A percentile compares a stretch with the other conserved stretches of the same genome.
Evolutionary conservation across 1,284 basidiomycete species (phyloP).

Genomic region (Pascua guehoae): DNA sequence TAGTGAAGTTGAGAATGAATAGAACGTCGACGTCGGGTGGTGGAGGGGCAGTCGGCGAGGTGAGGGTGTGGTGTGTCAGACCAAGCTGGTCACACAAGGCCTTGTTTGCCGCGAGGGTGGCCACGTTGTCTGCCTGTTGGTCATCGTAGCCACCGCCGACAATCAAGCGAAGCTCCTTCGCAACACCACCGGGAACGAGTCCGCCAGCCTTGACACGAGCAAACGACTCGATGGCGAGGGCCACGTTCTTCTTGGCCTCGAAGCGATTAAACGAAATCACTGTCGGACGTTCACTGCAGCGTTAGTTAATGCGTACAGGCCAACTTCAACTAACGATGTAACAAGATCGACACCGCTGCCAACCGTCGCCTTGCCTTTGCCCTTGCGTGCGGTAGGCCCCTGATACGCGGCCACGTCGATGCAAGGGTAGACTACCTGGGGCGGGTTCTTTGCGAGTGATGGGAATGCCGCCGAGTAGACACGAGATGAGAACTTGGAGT

Average conservation of each 20-base stretch:
- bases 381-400: slow-evolving; percentile 24
- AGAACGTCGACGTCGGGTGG: slow-evolving; percentile 60
- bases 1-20: slow-evolving; percentile 82
- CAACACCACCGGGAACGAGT: slow-evolving; percentile 22
- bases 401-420: slow-evolving; percentile 75
- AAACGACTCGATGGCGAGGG: slow-evolving; percentile 77
- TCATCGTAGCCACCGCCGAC: slow-evolving; percentile 77
- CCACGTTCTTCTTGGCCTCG: slow-evolving; percentile 90
- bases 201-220: slow-evolving; percentile 25
- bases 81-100: slow-evolving; percentile 54
- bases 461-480: slow-evolving; percentile 75
- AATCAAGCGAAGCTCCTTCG: slow-evolving; percentile 58
- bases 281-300: slow-evolving; percentile 63
- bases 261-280: slow-evolving; percentile 91
- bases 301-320: not conserved
- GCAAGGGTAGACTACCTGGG: slow-evolving; percentile 83
- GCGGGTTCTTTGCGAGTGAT: slow-evolving; percentile 58
- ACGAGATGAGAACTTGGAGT: slow-evolving; percentile 82
- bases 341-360: slow-evolving; percentile 60
- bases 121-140: slow-evolving; percentile 65
- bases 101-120: slow-evolving; percentile 61
- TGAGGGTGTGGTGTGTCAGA: slow-evolving; percentile 56
- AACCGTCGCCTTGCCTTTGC: slow-evolving; percentile 38
- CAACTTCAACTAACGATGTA: slow-evolving; percentile 59
- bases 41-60: slow-evolving; percentile 46